A percentile compares a stretch with the other conserved stretches of the same genome.
These are phyloP conservation scores for Dipteronia dyeriana DNA, from an alignment of 345 rosid species.

Conservation along the genomic window DNA sequence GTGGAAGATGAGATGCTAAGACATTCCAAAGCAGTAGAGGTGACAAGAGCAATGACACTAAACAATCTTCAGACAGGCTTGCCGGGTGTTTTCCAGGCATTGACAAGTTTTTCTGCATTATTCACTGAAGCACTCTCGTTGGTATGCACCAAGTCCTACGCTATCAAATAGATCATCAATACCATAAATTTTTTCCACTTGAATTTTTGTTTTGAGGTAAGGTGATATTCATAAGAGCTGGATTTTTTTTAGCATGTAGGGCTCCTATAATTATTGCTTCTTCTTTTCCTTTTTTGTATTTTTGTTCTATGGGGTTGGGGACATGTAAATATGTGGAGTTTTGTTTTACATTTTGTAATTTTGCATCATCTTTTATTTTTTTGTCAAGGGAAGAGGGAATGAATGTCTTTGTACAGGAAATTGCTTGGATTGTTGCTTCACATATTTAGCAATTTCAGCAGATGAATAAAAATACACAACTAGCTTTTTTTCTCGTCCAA, in stretches of 20 bases:
- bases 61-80: slow-evolving; percentile 89
- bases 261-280: slow-evolving; percentile 25
- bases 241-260: slow-evolving; percentile 40
- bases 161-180: slow-evolving; percentile 56
- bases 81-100: slow-evolving; percentile 91
- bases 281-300: background rate
- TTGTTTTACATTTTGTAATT: slow-evolving; percentile 11
- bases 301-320: slow-evolving; percentile 18
- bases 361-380: background rate
- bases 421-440: slow-evolving; percentile 35
- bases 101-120: slow-evolving; percentile 80
- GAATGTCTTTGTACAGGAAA: slow-evolving; percentile 44
- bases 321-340: slow-evolving; percentile 41
- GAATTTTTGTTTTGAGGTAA: slow-evolving; percentile 38
- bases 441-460: slow-evolving; percentile 27
- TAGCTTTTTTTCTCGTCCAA: slow-evolving; percentile 4
- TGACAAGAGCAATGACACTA: slow-evolving; percentile 87
- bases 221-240: slow-evolving; percentile 28
- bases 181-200: slow-evolving; percentile 11
- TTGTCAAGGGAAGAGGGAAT: slow-evolving; percentile 18
- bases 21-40: slow-evolving; percentile 87
- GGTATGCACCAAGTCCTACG: slow-evolving; percentile 79
- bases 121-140: slow-evolving; percentile 64
- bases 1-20: slow-evolving; percentile 91
- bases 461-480: slow-evolving; percentile 30